phyloP scores from a whole-genome alignment of 306 rosid genomes.

The Rosa rugosa region DNA sequence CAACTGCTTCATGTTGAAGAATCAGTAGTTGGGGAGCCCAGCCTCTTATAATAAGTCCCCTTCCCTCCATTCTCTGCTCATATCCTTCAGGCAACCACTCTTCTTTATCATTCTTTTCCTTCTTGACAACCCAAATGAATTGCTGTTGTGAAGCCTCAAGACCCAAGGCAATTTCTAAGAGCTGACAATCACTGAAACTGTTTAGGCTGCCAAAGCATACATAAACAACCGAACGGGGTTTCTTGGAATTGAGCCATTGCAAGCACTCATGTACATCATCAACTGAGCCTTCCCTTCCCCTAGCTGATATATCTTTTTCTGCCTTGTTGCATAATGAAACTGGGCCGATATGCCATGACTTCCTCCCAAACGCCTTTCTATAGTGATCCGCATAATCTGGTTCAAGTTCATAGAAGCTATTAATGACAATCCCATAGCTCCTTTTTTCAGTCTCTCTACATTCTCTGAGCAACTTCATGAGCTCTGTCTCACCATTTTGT shows the following conservation, averaged over 20 bases:
- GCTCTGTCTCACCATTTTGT: too few species aligned
- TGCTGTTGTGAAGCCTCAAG: too few species aligned
- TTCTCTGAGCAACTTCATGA: too few species aligned
- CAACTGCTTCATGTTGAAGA: too few species aligned
- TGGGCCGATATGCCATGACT: neutral
- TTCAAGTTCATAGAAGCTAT: constrained; percentile 26
- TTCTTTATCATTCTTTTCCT: too few species aligned
- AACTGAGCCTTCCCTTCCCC: constrained; percentile 24
- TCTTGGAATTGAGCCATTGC: neutral
- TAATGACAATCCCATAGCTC: neutral
- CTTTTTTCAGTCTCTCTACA: too few species aligned
- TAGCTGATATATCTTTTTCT: neutral
- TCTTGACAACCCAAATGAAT: too few species aligned
- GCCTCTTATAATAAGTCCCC: too few species aligned
- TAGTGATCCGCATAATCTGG: constrained; percentile 5
- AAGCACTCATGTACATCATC: constrained; percentile 24
- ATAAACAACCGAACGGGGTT: constrained; percentile 4
- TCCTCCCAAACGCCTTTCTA: neutral
- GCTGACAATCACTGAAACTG: neutral
- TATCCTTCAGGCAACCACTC: too few species aligned
- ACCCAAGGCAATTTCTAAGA: too few species aligned
- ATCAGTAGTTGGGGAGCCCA: too few species aligned
- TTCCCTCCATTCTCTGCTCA: too few species aligned
- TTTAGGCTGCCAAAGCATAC: constrained; percentile 32
- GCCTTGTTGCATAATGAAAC: constrained; percentile 18